Conservation (phyloP, 2,329 filamentous ascomycete genomes). For the Colletotrichum eleusines region DNA sequence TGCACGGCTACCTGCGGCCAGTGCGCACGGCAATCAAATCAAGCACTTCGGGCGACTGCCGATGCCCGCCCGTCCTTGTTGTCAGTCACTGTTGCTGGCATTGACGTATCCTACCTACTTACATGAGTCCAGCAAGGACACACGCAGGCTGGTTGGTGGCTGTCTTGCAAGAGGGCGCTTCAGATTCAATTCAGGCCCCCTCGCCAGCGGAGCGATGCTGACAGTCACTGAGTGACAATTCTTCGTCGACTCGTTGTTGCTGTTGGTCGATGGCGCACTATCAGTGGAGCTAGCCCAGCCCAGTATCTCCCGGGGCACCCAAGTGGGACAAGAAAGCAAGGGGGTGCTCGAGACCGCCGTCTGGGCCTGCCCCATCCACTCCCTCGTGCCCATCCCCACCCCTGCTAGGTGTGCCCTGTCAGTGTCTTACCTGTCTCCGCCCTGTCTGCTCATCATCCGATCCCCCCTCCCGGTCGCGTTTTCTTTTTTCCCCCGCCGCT, state of each 20-base stretch:
- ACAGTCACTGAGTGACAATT: constrained; percentile 35
- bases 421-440: constrained; percentile 7
- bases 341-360: constrained; percentile 26
- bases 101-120: neutral
- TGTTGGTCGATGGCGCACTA: neutral
- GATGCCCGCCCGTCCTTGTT: neutral
- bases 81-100: neutral
- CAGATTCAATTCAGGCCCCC: neutral
- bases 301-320: constrained; percentile 23
- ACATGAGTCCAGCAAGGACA: neutral
- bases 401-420: constrained; percentile 17
- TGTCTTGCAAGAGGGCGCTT: constrained; percentile 14
- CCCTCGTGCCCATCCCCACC: constrained; percentile 7
- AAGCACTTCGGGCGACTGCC: constrained; percentile 11
- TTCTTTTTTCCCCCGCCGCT: neutral
- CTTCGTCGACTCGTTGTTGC: constrained; percentile 11
- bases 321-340: constrained; percentile 37
- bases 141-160: neutral
- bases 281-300: constrained; percentile 23
- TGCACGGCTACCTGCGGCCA: constrained; percentile 36
- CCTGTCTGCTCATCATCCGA: neutral
- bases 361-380: constrained; percentile 14
- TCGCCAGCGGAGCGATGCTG: constrained; percentile 19
- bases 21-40: constrained; percentile 29
- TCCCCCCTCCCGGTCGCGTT: neutral